These are phyloP conservation scores for Starmerella stigmatis DNA, from an alignment of 805 yeast species.

Conservation along the genomic window DNA sequence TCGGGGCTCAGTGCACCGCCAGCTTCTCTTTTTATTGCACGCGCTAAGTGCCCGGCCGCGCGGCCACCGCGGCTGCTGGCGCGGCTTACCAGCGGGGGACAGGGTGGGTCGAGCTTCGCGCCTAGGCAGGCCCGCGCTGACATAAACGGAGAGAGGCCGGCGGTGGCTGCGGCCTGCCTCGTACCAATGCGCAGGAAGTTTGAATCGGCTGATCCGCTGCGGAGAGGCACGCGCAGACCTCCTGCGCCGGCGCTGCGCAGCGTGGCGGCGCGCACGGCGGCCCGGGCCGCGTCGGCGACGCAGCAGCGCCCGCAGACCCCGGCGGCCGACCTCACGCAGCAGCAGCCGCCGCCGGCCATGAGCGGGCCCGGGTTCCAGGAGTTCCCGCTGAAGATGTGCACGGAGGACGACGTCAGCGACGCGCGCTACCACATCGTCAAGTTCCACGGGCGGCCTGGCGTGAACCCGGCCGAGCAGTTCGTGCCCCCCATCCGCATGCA, in stretches of 20 bases:
- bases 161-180: too few species aligned
- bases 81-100: too few species aligned
- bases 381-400: slow-evolving; percentile 61
- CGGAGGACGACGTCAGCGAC: slow-evolving; percentile 58
- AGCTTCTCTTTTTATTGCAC: too few species aligned
- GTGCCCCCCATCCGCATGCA: slow-evolving; percentile 78
- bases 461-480: slow-evolving; percentile 63
- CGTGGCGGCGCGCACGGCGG: slow-evolving; percentile 11
- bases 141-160: too few species aligned
- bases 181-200: slow-evolving; percentile 17
- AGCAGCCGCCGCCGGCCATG: slow-evolving; percentile 10
- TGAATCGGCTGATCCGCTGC: slow-evolving; percentile 24
- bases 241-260: slow-evolving; percentile 13
- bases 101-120: too few species aligned
- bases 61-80: too few species aligned
- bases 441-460: slow-evolving; percentile 61
- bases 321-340: slow-evolving; percentile 16
- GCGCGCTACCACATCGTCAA: slow-evolving; percentile 70
- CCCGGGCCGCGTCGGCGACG: slow-evolving; percentile 2
- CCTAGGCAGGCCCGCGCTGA: neutral
- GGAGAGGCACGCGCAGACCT: slow-evolving; percentile 22
- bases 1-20: too few species aligned
- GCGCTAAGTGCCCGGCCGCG: too few species aligned
- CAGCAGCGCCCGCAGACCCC: slow-evolving; percentile 5
- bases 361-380: slow-evolving; percentile 27